These are phyloP conservation scores for Cardiospermum halicacabum DNA, from an alignment of 345 rosid genomes.

Conservation along the genomic window DNA sequence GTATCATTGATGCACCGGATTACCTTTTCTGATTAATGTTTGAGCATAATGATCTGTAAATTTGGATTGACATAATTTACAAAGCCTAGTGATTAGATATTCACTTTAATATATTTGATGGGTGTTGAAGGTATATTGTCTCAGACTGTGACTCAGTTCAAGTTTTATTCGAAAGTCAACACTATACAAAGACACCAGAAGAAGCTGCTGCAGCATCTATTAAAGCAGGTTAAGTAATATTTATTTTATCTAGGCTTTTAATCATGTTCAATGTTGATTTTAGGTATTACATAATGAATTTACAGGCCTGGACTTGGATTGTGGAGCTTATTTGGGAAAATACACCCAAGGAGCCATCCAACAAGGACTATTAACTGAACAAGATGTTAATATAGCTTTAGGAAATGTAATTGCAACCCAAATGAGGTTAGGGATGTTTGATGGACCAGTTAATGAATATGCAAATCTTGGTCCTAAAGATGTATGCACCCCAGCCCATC, in stretches of 20 bases:
- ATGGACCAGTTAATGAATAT: slow-evolving; percentile 66
- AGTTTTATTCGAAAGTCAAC: slow-evolving; percentile 56
- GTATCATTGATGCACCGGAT: slow-evolving; percentile 1
- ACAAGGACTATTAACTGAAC: slow-evolving; percentile 51
- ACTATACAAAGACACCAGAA: slow-evolving; percentile 76
- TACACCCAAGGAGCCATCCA: slow-evolving; percentile 82
- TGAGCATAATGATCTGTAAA: background rate
- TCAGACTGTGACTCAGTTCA: slow-evolving; percentile 88
- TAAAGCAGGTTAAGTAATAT: slow-evolving; percentile 60
- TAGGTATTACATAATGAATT: no score
- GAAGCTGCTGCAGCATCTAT: slow-evolving; percentile 87
- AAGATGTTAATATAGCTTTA: slow-evolving; percentile 55
- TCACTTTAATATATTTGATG: background rate
- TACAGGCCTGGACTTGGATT: slow-evolving; percentile 74
- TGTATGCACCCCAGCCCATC: slow-evolving; percentile 65
- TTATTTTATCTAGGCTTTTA: no score
- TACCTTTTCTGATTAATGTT: no score
- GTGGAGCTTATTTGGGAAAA: slow-evolving; percentile 69
- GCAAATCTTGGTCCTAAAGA: slow-evolving; percentile 78
- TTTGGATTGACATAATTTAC: background rate
- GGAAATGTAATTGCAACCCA: slow-evolving; percentile 76
- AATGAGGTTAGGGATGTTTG: slow-evolving; percentile 91
- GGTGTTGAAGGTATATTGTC: slow-evolving; percentile 49
- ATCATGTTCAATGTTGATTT: no score
- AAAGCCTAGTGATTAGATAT: background rate